Conservation (phyloP, 257 asterid species). For the Nicotiana paniculata region DNA sequence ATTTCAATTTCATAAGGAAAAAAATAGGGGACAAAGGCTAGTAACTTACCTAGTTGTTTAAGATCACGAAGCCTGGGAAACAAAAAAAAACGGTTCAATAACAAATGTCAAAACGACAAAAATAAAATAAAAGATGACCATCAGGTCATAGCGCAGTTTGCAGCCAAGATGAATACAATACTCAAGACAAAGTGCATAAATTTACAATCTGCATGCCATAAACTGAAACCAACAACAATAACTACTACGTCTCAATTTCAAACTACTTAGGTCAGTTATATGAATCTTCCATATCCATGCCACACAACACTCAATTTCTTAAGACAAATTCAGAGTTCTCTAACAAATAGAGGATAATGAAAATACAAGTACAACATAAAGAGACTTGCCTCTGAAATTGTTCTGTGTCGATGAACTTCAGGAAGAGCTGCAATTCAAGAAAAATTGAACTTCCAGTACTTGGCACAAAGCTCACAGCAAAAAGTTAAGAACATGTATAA, state of each 20-base stretch:
- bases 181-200: background rate
- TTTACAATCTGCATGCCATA: background rate
- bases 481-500: background rate
- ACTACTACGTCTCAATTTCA: background rate
- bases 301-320: background rate
- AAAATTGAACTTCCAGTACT: background rate
- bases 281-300: background rate
- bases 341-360: background rate
- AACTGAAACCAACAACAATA: background rate
- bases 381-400: slow-evolving; percentile 80
- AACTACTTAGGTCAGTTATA: background rate
- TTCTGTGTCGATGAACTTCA: slow-evolving; percentile 86
- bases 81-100: slow-evolving; percentile 1
- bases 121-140: background rate
- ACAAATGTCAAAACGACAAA: background rate
- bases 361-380: background rate
- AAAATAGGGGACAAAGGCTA: background rate
- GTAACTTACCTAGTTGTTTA: slow-evolving; percentile 77
- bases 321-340: background rate
- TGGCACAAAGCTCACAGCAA: background rate
- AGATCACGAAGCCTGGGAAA: slow-evolving; percentile 87
- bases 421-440: slow-evolving; percentile 38
- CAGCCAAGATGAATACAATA: background rate
- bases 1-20: no score
- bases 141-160: background rate